phyloP scores from a whole-genome alignment of 2,329 filamentous ascomycete species.

The Aspergillus sp. region DNA sequence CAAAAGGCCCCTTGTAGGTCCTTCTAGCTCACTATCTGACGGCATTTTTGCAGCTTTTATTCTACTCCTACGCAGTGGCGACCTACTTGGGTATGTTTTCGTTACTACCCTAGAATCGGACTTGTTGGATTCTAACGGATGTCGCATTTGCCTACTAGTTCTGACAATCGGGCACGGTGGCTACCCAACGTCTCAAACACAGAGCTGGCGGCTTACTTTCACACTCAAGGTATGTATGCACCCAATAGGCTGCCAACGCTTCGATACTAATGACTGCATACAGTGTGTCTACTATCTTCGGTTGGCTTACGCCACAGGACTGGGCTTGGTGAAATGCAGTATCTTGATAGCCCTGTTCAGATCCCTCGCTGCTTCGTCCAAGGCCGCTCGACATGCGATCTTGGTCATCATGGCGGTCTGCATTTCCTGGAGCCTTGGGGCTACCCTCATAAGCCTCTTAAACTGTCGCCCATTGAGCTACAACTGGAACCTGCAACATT shows the following conservation, averaged over 20 bases:
- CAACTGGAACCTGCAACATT: slow-evolving; percentile 5
- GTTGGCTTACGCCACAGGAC: slow-evolving; percentile 2
- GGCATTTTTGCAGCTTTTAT: background rate
- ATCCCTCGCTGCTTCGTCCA: background rate
- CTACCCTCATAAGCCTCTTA: background rate
- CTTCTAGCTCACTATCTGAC: background rate
- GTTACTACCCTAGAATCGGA: background rate
- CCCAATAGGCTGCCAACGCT: background rate
- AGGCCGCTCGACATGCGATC: background rate
- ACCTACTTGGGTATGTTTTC: slow-evolving; percentile 3
- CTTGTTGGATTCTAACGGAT: background rate
- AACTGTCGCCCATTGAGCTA: slow-evolving; percentile 8
- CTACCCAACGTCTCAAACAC: background rate
- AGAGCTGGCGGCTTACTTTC: slow-evolving; percentile 3
- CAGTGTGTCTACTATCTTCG: slow-evolving; percentile 8
- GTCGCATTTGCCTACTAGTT: background rate
- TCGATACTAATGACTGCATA: background rate
- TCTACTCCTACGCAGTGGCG: slow-evolving; percentile 8
- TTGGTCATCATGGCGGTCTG: background rate
- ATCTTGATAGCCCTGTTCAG: background rate
- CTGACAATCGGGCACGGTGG: slow-evolving; percentile 8
- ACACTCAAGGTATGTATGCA: slow-evolving; percentile 1
- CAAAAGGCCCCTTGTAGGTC: background rate
- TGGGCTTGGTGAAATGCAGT: slow-evolving; percentile 7
- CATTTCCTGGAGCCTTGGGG: slow-evolving; percentile 3